Conservation (phyloP, 495 filamentous ascomycete genomes). For the Tuber aestivum region DNA sequence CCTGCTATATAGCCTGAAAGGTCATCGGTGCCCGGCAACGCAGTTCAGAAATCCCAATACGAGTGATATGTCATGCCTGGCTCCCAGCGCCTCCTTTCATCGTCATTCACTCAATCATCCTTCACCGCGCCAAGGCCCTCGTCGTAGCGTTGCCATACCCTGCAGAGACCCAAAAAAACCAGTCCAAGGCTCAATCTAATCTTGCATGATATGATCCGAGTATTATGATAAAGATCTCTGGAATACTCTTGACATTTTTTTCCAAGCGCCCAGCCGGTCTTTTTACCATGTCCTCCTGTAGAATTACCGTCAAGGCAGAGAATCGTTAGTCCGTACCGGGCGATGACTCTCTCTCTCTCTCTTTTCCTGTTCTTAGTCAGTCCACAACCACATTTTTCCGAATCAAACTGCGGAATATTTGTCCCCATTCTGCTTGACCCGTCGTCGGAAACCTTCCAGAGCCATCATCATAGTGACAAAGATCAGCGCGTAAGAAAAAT, state of each 20-base stretch:
- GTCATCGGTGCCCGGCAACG: no score
- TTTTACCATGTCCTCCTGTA: not conserved
- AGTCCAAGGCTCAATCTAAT: not conserved
- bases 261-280: not conserved
- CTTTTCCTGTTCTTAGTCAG: no score
- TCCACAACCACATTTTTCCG: not conserved
- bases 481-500: not conserved
- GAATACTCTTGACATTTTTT: not conserved
- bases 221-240: not conserved
- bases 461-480: not conserved
- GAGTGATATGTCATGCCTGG: no score
- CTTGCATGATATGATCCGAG: not conserved
- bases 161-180: no score
- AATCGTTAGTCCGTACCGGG: not conserved
- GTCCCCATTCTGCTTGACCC: not conserved
- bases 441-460: not conserved
- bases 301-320: not conserved
- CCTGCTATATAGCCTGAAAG: no score
- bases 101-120: no score
- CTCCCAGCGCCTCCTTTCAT: no score
- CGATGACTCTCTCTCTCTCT: not conserved
- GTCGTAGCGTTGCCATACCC: no score
- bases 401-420: not conserved
- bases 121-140: no score
- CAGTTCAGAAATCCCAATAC: no score